Percentiles rank a stretch among this genome's conserved stretches.
phyloP scores from a whole-genome alignment of 495 filamentous ascomycete genomes.

The Lasiosphaeria hispida region DNA sequence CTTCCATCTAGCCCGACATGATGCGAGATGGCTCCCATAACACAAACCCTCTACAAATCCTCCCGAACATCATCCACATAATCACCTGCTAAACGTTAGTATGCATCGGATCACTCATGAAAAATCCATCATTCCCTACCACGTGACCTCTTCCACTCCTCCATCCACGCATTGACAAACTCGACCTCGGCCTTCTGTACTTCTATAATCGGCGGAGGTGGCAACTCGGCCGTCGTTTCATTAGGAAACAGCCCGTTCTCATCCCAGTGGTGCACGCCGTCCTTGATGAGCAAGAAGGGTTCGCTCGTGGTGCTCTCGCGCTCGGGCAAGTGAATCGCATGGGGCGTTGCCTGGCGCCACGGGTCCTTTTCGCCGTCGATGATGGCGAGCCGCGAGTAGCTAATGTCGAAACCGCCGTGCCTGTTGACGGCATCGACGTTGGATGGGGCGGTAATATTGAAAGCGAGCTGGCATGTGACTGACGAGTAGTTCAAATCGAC shows the following conservation, averaged over 20 bases:
- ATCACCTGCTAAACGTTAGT: too few species aligned
- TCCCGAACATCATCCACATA: too few species aligned
- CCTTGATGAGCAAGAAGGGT: constrained; percentile 63
- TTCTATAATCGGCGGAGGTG: constrained; percentile 52
- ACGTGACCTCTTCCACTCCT: constrained; percentile 45
- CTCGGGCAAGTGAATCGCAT: constrained; percentile 47
- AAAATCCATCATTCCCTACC: neutral
- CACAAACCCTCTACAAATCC: too few species aligned
- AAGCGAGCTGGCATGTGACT: constrained; percentile 55
- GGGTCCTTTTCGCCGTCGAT: constrained; percentile 69
- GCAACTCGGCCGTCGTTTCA: constrained; percentile 51
- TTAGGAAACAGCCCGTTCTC: constrained; percentile 66
- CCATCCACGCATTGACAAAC: constrained; percentile 67
- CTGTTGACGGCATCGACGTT: constrained; percentile 61
- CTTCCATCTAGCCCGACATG: too few species aligned
- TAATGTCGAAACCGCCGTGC: constrained; percentile 65
- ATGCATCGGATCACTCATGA: too few species aligned
- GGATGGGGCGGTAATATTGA: constrained; percentile 59
- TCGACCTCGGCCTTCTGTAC: constrained; percentile 52
- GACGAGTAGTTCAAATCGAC: constrained; percentile 55
- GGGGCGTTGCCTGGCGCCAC: constrained; percentile 65
- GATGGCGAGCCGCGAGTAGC: constrained; percentile 62
- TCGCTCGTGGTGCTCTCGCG: constrained; percentile 54
- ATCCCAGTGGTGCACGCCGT: constrained; percentile 69
- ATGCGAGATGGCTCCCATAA: too few species aligned